Conservation (phyloP, 768 basidiomycete genomes). For the Kondoa subrosea region DNA sequence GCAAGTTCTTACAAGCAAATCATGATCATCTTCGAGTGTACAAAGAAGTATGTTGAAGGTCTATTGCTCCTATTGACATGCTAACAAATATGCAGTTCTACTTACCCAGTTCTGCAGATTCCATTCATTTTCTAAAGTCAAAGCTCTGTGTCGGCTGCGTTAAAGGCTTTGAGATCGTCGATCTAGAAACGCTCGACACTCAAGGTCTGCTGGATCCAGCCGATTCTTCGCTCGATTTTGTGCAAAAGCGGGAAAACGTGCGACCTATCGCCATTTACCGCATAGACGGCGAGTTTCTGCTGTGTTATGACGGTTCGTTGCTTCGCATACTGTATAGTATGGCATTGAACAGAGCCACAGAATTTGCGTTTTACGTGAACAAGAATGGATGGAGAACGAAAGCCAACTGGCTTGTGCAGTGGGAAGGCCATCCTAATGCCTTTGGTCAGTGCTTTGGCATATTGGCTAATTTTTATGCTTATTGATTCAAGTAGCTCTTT, state of each 20-base stretch:
- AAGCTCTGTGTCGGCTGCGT: constrained; percentile 93
- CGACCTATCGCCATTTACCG: constrained; percentile 92
- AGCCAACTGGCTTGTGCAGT: constrained; percentile 82
- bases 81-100: constrained; percentile 65
- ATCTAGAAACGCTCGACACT: constrained; percentile 89
- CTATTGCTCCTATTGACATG: constrained; percentile 18
- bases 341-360: constrained; percentile 35
- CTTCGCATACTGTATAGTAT: constrained; percentile 40
- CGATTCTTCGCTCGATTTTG: constrained; percentile 81
- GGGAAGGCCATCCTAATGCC: constrained; percentile 85
- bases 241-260: constrained; percentile 69
- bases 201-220: constrained; percentile 86
- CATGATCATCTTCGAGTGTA: constrained; percentile 85
- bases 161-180: constrained; percentile 95
- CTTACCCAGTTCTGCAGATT: constrained; percentile 90
- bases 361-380: constrained; percentile 98
- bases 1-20: constrained; percentile 79
- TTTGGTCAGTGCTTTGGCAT: constrained; percentile 64
- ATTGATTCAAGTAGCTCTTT: constrained; percentile 46
- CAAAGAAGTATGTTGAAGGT: constrained; percentile 42
- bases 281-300: constrained; percentile 84
- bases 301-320: constrained; percentile 60
- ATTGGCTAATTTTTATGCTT: constrained; percentile 5
- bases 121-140: constrained; percentile 92
- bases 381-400: constrained; percentile 82